A percentile compares a stretch with the other conserved stretches of the same genome.
Evolutionary conservation across 495 filamentous ascomycete genomes (phyloP).

Genomic region (Staphylotrichum tortipilum): DNA sequence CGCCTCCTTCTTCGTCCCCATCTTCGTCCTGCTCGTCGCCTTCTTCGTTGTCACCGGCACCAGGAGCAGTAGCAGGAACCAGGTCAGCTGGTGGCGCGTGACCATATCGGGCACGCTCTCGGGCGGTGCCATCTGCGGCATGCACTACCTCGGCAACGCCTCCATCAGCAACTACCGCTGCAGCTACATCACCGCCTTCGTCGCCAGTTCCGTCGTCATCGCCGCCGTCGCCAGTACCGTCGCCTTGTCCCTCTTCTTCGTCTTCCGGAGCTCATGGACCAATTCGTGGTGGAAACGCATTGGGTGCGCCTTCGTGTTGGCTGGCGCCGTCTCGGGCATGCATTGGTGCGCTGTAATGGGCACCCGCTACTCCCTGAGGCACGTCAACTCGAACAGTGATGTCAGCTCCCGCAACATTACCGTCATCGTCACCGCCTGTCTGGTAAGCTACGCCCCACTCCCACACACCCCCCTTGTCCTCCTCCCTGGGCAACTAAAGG

Average conservation of each 20-base stretch:
- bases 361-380: slow-evolving; percentile 51
- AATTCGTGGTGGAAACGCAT: slow-evolving; percentile 67
- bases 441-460: slow-evolving; percentile 39
- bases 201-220: slow-evolving; percentile 64
- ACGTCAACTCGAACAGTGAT: slow-evolving; percentile 22
- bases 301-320: slow-evolving; percentile 57
- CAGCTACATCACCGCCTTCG: slow-evolving; percentile 44
- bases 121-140: slow-evolving; percentile 68
- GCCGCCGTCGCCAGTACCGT: slow-evolving; percentile 59
- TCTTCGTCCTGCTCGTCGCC: slow-evolving; percentile 61
- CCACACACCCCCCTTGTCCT: too few species aligned
- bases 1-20: slow-evolving; percentile 72
- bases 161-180: slow-evolving; percentile 72
- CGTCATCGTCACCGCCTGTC: slow-evolving; percentile 53
- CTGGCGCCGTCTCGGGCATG: slow-evolving; percentile 73
- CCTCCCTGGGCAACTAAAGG: too few species aligned
- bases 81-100: slow-evolving; percentile 48
- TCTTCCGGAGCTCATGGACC: slow-evolving; percentile 67
- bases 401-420: slow-evolving; percentile 46
- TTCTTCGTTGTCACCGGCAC: slow-evolving; percentile 63
- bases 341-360: slow-evolving; percentile 77
- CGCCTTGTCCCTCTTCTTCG: slow-evolving; percentile 69
- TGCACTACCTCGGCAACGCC: slow-evolving; percentile 84
- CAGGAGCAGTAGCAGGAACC: slow-evolving; percentile 43
- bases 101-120: slow-evolving; percentile 55